These are phyloP conservation scores for Ustilago curta DNA, from an alignment of 1,284 basidiomycete species.

Conservation along the genomic window DNA sequence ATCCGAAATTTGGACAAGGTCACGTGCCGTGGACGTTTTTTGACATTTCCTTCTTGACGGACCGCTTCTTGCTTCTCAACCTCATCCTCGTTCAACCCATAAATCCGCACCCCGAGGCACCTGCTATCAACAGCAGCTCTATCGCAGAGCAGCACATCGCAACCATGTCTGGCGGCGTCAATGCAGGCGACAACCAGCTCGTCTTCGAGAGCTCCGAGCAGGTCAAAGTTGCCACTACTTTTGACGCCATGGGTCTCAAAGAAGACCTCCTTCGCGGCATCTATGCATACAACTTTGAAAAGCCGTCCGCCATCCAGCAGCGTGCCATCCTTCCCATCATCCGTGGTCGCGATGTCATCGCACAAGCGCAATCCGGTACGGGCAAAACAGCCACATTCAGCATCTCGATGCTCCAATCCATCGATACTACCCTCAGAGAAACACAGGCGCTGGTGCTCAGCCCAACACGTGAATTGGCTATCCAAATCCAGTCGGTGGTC, in stretches of 20 bases:
- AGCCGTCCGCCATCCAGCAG: conserved; percentile 60
- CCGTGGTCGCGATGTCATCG: conserved; percentile 89
- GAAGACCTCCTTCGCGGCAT: conserved; percentile 95
- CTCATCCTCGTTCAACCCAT: not conserved
- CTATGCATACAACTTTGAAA: conserved; percentile 85
- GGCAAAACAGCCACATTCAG: conserved; percentile 96
- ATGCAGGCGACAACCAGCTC: conserved; percentile 74
- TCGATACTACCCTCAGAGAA: conserved; percentile 94
- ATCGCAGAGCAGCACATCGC: not conserved
- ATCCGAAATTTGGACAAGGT: conserved; percentile 22
- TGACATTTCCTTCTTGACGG: conserved; percentile 1
- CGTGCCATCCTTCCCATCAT: conserved; percentile 67
- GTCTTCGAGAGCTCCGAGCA: conserved; percentile 98
- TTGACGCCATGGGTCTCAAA: conserved; percentile 90
- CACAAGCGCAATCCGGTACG: conserved; percentile 98
- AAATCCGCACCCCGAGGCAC: not conserved
- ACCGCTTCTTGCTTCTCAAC: conserved; percentile 2
- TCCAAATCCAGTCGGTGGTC: conserved; percentile 98
- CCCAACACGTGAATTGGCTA: conserved; percentile 73
- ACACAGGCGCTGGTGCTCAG: conserved; percentile 96
- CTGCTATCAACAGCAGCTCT: not conserved
- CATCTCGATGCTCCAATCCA: conserved; percentile 77
- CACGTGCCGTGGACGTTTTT: conserved; percentile 27
- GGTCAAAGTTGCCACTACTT: conserved; percentile 76
- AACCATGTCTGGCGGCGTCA: conserved; percentile 54